Percentiles rank a stretch among this genome's conserved stretches.
Conservation (phyloP, 1,284 basidiomycete genomes). For the Schizophyllum commune region DNA sequence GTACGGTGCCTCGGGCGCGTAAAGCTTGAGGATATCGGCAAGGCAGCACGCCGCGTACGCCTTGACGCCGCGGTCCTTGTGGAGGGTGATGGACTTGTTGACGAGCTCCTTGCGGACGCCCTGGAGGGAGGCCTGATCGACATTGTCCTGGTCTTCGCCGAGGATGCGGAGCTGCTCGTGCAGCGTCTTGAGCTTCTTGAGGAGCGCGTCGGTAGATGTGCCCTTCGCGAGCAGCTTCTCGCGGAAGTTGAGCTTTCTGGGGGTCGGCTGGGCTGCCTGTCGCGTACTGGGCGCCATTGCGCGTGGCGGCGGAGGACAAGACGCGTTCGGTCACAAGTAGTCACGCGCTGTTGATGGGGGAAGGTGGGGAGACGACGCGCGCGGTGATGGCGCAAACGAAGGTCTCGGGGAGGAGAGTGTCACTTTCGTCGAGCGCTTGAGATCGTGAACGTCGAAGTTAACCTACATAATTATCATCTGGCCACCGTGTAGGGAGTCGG, state of each 20-base stretch:
- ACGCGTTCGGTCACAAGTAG: constrained; percentile 32
- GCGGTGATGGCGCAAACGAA: no score
- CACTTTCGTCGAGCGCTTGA: no score
- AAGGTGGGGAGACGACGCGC: no score
- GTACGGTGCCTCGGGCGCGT: constrained; percentile 96
- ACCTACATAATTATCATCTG: no score
- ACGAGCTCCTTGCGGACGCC: constrained; percentile 76
- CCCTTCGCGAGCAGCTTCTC: constrained; percentile 74
- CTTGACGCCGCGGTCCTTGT: constrained; percentile 93
- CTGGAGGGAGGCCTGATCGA: constrained; percentile 69
- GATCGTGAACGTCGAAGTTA: no score
- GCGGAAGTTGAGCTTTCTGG: constrained; percentile 36
- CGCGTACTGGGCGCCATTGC: constrained; percentile 68
- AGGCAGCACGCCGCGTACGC: constrained; percentile 92
- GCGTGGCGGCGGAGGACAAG: constrained; percentile 19
- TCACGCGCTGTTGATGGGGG: no score
- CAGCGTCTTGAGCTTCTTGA: constrained; percentile 79
- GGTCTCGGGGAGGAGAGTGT: no score
- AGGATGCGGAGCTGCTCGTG: constrained; percentile 77
- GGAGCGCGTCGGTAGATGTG: constrained; percentile 65
- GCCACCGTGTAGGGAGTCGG: no score
- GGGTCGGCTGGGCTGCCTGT: constrained; percentile 39
- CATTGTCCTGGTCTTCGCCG: constrained; percentile 74
- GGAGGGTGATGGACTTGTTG: constrained; percentile 72
- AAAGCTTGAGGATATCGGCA: constrained; percentile 87